Base-by-base conservation (phyloP, 2,329 filamentous ascomycete species). In the Colletotrichum sp. region DNA sequence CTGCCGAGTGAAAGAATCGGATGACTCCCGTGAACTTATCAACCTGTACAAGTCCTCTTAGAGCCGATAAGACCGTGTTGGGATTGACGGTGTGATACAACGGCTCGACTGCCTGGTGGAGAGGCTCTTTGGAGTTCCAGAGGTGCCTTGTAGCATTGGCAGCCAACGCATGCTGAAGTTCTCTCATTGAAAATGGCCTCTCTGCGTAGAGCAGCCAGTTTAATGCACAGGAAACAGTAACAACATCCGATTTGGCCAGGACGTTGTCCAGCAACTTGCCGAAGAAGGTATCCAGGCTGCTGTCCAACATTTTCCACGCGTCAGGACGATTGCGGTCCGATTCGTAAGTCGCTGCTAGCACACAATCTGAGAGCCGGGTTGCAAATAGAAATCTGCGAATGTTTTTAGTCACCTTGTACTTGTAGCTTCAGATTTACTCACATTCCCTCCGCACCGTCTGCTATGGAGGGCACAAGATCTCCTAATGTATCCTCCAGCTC, bases 371-470 rank as follows among this genome's bases (percentile, higher is more conserved):
- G n/a, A n/a, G n/a, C n/a, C n/a, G n/a, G n/a, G n/a, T n/a, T n/a
- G n/a, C n/a, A n/a, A n/a, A n/a, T n/a, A n/a, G n/a, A n/a, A n/a
- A n/a, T n/a, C n/a, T n/a, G n/a, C n/a, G n/a, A n/a, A n/a, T n/a
- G n/a, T n/a, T n/a, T n/a, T n/a, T n/a, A n/a, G n/a, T n/a, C n/a
- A n/a, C n/a, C n/a, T n/a, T n/a, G n/a, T n/a, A n/a, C n/a, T n/a
- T n/a, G 30, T 62, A 21, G 0, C 4, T 32, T 32, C 1, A 8
- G 2, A 0, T 13, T 12, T 1, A 62, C 59, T 24, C 2, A 63
- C 59, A 63, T 21, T 32, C 59, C 59, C 59, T 63, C 59, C 5
- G 59, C 30, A 16, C 59, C 59, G 0, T 63, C 30, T 6, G 24
- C 1, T 8, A 36, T 21, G 15, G 59, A n/a, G 13, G 26, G 13